Conservation (phyloP, 1,284 basidiomycete genomes). For the Tetrapyrgos nigripes region DNA sequence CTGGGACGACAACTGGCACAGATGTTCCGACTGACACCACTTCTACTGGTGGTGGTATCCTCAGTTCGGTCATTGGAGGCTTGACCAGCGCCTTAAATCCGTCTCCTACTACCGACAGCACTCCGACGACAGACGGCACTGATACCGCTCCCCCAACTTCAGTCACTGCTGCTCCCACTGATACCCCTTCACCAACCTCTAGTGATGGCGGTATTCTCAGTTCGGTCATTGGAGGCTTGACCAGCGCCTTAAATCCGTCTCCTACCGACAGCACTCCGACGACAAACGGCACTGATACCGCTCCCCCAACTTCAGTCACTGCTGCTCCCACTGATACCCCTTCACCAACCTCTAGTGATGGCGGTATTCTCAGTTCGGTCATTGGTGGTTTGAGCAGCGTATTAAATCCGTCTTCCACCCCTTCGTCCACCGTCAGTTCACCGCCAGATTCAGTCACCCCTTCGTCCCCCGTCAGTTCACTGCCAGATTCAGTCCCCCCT, state of each 20-base stretch:
- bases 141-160: background rate
- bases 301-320: background rate
- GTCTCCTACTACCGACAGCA: no score
- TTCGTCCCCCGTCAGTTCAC: background rate
- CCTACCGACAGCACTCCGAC: no score
- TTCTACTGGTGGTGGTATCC: background rate
- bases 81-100: background rate
- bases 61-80: background rate
- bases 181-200: slow-evolving; percentile 1
- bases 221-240: background rate
- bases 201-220: background rate
- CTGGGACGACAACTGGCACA: background rate
- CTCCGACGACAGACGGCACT: background rate
- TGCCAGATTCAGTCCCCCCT: background rate
- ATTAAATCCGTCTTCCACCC: background rate
- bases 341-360: no score
- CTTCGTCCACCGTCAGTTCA: slow-evolving; percentile 1
- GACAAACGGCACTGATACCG: background rate
- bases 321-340: background rate
- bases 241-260: background rate
- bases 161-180: background rate
- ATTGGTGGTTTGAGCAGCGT: slow-evolving; percentile 7
- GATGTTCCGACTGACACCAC: background rate
- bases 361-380: background rate
- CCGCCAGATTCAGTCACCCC: background rate